Base-by-base conservation (phyloP, 1,284 basidiomycete species). In the Cronartium quercuum region DNA sequence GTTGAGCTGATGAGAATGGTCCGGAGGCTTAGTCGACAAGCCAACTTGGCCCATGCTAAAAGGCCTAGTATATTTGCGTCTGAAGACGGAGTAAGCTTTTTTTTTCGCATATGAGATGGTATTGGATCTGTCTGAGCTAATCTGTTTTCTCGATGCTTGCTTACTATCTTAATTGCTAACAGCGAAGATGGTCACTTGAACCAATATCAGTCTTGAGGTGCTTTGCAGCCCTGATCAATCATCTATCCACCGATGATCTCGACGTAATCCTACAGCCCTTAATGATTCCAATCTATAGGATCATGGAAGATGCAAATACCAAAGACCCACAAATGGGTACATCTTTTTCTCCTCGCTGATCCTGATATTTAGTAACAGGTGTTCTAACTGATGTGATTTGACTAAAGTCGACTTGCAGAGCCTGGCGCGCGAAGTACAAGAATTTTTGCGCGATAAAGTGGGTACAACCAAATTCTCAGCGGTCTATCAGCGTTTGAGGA, bases 211-310 rank as follows among this genome's bases (percentile, higher is more conserved):
- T 91, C 67, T 82, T 98, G 61, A 89, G 91, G n/a, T 95, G 92
- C 89, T 96, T 97, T 79, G 94, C 93, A 0, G 93, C 93, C 0
- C 92, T 96, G 87, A 83, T 87, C 3, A 88, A 89, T 7, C 84
- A 87, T 79, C 87, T 98, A 84, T 86, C 88, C 0, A 78, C 84
- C 0, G 77, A 80, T 0, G 82, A 85, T 44, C 83, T 91, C 0
- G 87, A 89, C 77, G 83, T 82, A 12, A 94, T 91, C 83, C 84
- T 96, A 44, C 85, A 89, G 0, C 92, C 96, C 79, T 89, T 97
- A 55, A 84, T 98, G 34, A 88, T 88, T 4, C 94, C 94, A 0
- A 83, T 95, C 0, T 91, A 95, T 81, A 89, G 94, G 18, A 86
- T 98, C 64, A 84, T 87, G 1, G 93, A 95, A 78, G 92, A 96